Base-by-base conservation (phyloP, 352 stramenopile species). In the Pythium aphanidermatum region DNA sequence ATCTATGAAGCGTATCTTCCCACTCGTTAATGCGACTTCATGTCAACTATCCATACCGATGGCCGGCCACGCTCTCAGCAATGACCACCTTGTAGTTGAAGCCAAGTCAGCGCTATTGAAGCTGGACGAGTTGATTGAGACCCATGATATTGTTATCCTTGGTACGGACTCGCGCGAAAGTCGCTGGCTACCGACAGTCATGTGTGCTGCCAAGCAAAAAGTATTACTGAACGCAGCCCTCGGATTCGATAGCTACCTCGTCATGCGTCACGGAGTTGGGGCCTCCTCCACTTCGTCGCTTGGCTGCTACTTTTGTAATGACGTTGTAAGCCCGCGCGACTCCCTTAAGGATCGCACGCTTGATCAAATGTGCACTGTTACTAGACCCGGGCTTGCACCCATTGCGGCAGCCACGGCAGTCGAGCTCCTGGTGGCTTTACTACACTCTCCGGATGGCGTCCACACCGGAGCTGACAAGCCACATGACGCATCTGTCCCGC, bases 301-400 rank as follows among this genome's bases (percentile, higher is more conserved):
- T 4, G 96, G 96, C 4, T 99, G 96, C 60, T 99, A 99, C 67
- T 99, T 99, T 64, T 99, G 97, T 70, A 98, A 96, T 48, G 96
- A 99, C 67, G 88, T 99, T 21, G 95, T 99, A 16, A 97, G 96
- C 46, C 96, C 97, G 4, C 88, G 94, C 21, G 97, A 99, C 62
- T 99, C 95, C 20, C 81, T 95, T 19, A 94, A 88, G 19, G 96
- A 99, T 60, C 87, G 96, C 10, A 99, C 96, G 7, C 48, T 99
- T 10, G 97, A 99, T 65, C 96, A 99, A 77, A 98, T 99, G 83
- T 99, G 97, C 60, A 99, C 97, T 1, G 96, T 99, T 2, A 99
- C 97, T 26, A 76, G 97, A 11, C 96, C 97, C 4, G 97, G 97
- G 6, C 73, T 99, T 11, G 86, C 91, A 5, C 85, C 87, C 2